Evolutionary conservation across 208 protist genomes (phyloP).

Genomic region (Spongospora subterranea): DNA sequence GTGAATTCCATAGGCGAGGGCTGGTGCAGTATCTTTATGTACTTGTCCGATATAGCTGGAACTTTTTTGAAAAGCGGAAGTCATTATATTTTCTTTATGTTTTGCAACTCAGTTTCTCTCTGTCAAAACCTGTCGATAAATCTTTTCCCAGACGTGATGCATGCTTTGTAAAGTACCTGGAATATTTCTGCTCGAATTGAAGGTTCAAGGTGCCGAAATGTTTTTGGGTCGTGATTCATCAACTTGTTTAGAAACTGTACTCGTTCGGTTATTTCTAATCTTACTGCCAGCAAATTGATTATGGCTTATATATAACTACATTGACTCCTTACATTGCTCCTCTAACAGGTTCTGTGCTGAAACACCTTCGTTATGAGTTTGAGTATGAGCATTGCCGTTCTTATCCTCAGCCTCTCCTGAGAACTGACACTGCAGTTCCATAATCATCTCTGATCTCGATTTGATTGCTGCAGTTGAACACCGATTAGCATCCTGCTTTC

Average conservation of each 20-base stretch:
- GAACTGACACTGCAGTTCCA: constrained; percentile 20
- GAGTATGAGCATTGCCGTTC: background rate
- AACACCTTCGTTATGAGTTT: background rate
- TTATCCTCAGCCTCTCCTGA: background rate
- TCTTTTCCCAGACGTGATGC: too few species aligned
- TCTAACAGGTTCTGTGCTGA: background rate
- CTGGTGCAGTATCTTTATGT: too few species aligned
- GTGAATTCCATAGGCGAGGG: too few species aligned
- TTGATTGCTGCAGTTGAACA: background rate
- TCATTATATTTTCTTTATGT: too few species aligned
- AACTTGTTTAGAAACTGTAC: constrained; percentile 18
- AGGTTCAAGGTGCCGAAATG: background rate
- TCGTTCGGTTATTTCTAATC: background rate
- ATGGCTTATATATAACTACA: too few species aligned
- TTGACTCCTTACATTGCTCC: too few species aligned
- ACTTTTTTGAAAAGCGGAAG: too few species aligned
- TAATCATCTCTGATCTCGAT: background rate
- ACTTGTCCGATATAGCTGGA: too few species aligned
- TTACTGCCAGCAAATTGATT: background rate
- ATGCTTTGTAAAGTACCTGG: too few species aligned
- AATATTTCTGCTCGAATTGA: background rate
- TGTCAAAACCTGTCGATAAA: too few species aligned
- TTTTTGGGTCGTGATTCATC: background rate
- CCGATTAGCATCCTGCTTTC: background rate
- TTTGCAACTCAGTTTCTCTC: too few species aligned